Base-by-base conservation (phyloP, 1,284 basidiomycete species). In the Phenoliferia sp. region DNA sequence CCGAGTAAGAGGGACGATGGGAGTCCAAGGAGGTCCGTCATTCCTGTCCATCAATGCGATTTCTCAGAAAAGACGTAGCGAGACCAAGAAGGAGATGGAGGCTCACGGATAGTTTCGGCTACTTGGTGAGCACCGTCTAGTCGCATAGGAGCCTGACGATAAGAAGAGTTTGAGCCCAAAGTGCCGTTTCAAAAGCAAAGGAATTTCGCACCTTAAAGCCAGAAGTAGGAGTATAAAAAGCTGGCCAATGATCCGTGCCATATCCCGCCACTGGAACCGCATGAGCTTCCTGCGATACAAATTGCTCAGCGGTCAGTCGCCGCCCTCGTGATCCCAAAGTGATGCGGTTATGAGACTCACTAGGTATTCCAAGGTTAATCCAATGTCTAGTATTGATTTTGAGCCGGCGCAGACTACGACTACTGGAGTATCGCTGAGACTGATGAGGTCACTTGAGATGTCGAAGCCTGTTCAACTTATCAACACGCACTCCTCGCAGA, bases 341-440 rank as follows among this genome's bases (percentile, higher is more conserved):
- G 2, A 34, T n/a, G n/a, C n/a, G n/a, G n/a, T n/a, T n/a, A n/a
- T n/a, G n/a, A n/a, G n/a, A 73, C 84, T 63, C 72, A 90, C 90
- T 71, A 99, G 85, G 76, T 94, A 95, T 80, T 99, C 96, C 55
- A 99, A 83, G 12, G 96, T 98, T 74, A 83, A 77, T 64, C 90
- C 90, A 69, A 99, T 94, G 79, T 98, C 95, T 62, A 99, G 81
- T 72, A 99, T 98, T 0, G 90, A 94, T 78, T 99, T 99, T 39
- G 92, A 88, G 3, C 96, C 96, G 2, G 94, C 90, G 52, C 94
- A 96, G 29, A 99, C 88, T 48, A 99, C 85, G 10, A 90, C 90
- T 65, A 96, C 90, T 29, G 90, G 88, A 71, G 89, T 93, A 29
- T 90, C 85, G 31, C 89, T 84, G 50, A 96, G 84, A 77, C 95